Evolutionary conservation across 2,329 filamentous ascomycete genomes (phyloP), one percentile per base, ranked within the genome.

Genomic region (Dothideomycetidae sp.): DNA sequence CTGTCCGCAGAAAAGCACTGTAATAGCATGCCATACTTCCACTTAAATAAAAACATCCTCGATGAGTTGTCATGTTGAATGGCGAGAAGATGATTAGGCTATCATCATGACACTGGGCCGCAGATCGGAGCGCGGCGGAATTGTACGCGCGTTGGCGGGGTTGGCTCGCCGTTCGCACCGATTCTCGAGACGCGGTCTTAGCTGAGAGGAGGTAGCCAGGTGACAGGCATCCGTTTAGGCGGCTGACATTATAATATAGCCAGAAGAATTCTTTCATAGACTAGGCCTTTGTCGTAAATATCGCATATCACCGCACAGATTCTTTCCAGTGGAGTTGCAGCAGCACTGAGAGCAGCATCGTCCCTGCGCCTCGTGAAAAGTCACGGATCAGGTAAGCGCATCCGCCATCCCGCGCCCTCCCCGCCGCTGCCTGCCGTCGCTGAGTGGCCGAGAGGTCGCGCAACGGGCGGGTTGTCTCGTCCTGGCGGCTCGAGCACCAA

Each of bases 191-290:
- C 21, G 21, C 21, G 21, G n/a, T n/a, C 7, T n/a, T 7, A n/a
- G 21, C 21, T 26, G 21, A n/a, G 21, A 26, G n/a, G 21, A n/a
- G 21, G 21, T 7, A n/a, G 21, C n/a, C 21, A 13, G 35, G 18
- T 7, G 29, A 33, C 17, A 38, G 36, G 36, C 36, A 38, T 38
- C 36, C 36, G 36, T 38, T 38, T 38, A 38, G 36, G 33, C 26
- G 36, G 36, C 19, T 31, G 36, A 30, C 12, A 13, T 10, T n/a
- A 19, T 29, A 33, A 3, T n/a, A n/a, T n/a, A n/a, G n/a, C n/a
- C n/a, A n/a, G n/a, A n/a, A n/a, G n/a, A n/a, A n/a, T n/a, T n/a
- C n/a, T n/a, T n/a, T n/a, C n/a, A n/a, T n/a, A n/a, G n/a, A n/a
- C n/a, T n/a, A n/a, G n/a, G n/a, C n/a, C n/a, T n/a, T n/a, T n/a